Conservation (phyloP, 2,329 filamentous ascomycete genomes). For the Verticillium longisporum region DNA sequence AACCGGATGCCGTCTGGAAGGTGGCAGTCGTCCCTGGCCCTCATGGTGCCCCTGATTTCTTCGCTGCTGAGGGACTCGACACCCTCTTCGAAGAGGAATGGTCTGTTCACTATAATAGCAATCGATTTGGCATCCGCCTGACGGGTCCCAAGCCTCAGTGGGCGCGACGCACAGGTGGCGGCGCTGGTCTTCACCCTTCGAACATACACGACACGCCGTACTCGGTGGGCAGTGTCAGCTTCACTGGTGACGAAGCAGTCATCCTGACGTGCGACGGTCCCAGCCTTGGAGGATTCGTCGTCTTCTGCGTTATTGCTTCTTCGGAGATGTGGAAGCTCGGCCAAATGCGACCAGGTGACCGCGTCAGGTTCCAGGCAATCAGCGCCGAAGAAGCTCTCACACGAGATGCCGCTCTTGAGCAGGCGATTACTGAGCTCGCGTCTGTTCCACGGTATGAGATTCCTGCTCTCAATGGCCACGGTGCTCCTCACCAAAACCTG, state of each 20-base stretch:
- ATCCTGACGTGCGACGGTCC: constrained; percentile 31
- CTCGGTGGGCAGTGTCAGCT: constrained; percentile 33
- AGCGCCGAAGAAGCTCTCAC: constrained; percentile 16
- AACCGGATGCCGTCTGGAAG: constrained; percentile 18
- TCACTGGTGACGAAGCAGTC: constrained; percentile 33
- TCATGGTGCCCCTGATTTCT: constrained; percentile 28
- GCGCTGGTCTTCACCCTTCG: constrained; percentile 31
- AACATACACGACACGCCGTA: constrained; percentile 33
- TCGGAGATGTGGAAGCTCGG: constrained; percentile 35
- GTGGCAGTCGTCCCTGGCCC: constrained; percentile 30
- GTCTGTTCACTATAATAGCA: constrained; percentile 33
- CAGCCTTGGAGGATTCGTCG: constrained; percentile 32
- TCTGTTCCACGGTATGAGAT: neutral
- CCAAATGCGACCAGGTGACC: constrained; percentile 30
- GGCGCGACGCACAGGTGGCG: constrained; percentile 27
- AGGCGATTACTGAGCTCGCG: constrained; percentile 14
- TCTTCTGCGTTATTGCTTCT: constrained; percentile 27
- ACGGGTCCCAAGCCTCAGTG: constrained; percentile 28
- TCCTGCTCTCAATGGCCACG: neutral
- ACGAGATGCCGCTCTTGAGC: constrained; percentile 14
- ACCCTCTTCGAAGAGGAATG: constrained; percentile 26
- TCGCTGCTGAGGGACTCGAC: constrained; percentile 22
- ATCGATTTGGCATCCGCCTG: constrained; percentile 30
- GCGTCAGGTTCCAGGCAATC: constrained; percentile 23
- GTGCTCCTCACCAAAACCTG: neutral